Conservation (phyloP, 306 rosid species). For the Cucurbita maxima region DNA sequence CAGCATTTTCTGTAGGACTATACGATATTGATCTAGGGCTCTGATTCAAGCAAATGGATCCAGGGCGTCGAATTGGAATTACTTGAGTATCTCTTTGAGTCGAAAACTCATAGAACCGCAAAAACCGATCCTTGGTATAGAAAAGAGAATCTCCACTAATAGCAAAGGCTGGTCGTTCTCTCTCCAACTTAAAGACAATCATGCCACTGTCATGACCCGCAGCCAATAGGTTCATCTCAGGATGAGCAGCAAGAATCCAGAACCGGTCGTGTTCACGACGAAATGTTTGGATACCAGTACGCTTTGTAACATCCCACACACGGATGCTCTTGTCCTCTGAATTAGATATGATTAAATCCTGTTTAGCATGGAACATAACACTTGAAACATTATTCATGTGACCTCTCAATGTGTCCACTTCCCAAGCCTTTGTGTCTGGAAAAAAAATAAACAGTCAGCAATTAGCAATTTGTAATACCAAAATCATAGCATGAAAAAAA, state of each 20-base stretch:
- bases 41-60: conserved; percentile 61
- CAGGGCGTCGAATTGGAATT: conserved; percentile 73
- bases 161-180: conserved; percentile 82
- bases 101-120: conserved; percentile 70
- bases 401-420: conserved; percentile 93
- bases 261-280: conserved; percentile 94
- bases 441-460: conserved; percentile 7
- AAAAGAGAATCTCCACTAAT: conserved; percentile 73
- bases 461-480: not conserved
- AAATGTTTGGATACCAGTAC: conserved; percentile 90
- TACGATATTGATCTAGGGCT: conserved; percentile 82
- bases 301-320: conserved; percentile 89
- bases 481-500: not conserved
- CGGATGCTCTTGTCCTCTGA: conserved; percentile 96
- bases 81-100: conserved; percentile 71
- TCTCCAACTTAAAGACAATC: conserved; percentile 88
- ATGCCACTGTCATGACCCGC: conserved; percentile 98
- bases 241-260: conserved; percentile 95
- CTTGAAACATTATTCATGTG: conserved; percentile 96
- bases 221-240: conserved; percentile 93
- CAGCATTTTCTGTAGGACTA: conserved; percentile 72
- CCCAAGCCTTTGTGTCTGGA: conserved; percentile 97
- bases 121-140: conserved; percentile 69
- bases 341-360: conserved; percentile 86
- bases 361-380: conserved; percentile 93